Conservation (phyloP, 495 filamentous ascomycete genomes). For the Penicillium macrosclerotiorum region DNA sequence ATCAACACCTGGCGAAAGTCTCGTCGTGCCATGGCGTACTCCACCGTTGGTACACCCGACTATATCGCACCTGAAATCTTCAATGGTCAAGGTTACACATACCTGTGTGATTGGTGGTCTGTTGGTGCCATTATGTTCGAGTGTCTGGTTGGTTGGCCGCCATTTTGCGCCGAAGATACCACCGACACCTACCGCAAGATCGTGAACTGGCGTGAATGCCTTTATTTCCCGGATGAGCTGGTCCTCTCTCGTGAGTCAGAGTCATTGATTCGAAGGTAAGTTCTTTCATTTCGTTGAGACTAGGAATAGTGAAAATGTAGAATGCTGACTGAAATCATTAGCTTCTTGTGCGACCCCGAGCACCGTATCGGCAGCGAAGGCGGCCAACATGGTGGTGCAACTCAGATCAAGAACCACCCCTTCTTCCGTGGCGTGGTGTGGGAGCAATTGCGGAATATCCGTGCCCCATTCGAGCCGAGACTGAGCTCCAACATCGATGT, state of each 20-base stretch:
- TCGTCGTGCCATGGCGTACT: constrained; percentile 91
- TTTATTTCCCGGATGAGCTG: constrained; percentile 97
- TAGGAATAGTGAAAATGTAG: background rate
- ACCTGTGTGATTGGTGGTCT: constrained; percentile 98
- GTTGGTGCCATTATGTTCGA: constrained; percentile 99
- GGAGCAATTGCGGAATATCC: constrained; percentile 84
- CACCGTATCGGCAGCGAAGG: constrained; percentile 68
- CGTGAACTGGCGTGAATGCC: constrained; percentile 91
- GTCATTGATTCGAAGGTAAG: constrained; percentile 78
- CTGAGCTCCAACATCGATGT: constrained; percentile 90
- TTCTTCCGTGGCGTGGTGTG: constrained; percentile 98
- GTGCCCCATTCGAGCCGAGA: constrained; percentile 92
- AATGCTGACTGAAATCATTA: constrained; percentile 33
- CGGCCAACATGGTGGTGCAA: constrained; percentile 73
- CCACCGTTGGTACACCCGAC: constrained; percentile 95
- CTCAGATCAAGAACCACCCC: constrained; percentile 87
- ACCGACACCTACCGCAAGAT: constrained; percentile 99
- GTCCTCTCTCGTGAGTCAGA: constrained; percentile 84
- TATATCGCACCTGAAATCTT: constrained; percentile 99
- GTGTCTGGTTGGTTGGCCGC: constrained; percentile 97
- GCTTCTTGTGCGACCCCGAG: constrained; percentile 87
- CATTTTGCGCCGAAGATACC: constrained; percentile 96
- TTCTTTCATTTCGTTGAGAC: background rate
- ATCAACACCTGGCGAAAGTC: constrained; percentile 99
- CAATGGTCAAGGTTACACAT: constrained; percentile 89